Base-by-base conservation (phyloP, 2,329 filamentous ascomycete species). In the Cladosporium sp. region DNA sequence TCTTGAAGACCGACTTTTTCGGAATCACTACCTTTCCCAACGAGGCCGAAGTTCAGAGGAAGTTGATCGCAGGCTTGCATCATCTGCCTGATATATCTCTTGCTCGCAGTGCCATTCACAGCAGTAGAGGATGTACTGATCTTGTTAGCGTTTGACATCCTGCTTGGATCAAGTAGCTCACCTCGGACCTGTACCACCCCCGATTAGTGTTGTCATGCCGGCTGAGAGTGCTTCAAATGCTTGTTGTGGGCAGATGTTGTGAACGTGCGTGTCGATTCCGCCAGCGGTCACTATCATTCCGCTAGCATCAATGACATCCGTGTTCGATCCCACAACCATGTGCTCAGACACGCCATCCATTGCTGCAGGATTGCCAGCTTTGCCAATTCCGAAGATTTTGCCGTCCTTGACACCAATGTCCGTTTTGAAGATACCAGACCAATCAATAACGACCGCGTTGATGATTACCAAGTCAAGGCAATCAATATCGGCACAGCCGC, bases 191-290 rank as follows among this genome's bases (percentile, higher is more conserved):
- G 89, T 93, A 12, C 92, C 92, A 47, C 92, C 92, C 53, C 91
- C 91, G 4, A 97, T 78, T 80, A 95, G 84, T 0, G 91, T 94
- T 0, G 92, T 96, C 60, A 96, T 83, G 50, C 92, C 92, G 12
- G 89, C 87, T 8, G 90, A 82, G 55, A 96, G 79, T 6, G 90
- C 83, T 70, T 97, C 92, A 24, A 88, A 76, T 1, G 85, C 86
- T 74, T 96, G 92, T 70, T 96, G 91, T 4, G 92, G 91, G 69
- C 91, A 96, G 70, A 96, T 96, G 67, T 91, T 90, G 72, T 97
- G 92, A 60, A 95, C 90, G 67, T 96, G 91, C 3, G 88, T 84
- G 72, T 97, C 92, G 60, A 96, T 83, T 1, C 88, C 91, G 64
- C 92, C 92, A 1, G 91, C 89, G 0, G 92, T 97, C 52, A 96